Evolutionary conservation across 2,329 filamentous ascomycete genomes (phyloP).

Genomic region (Botrytis fragariae): DNA sequence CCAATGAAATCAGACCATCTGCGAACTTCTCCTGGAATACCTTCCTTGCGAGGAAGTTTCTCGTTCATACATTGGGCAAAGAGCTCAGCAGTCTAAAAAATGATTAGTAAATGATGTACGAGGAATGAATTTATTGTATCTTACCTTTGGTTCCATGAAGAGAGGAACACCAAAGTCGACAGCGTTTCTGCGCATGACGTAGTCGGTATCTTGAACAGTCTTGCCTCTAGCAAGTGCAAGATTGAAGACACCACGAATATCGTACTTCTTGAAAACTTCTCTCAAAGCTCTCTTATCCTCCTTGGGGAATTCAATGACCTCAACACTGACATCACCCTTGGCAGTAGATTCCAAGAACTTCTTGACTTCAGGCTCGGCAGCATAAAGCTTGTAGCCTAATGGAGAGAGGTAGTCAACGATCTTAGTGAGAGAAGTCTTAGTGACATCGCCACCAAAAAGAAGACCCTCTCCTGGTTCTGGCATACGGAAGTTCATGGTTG

Average conservation of each 20-base stretch:
- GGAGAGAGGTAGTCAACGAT: conserved; percentile 86
- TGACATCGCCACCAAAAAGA: conserved; percentile 83
- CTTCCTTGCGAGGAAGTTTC: conserved; percentile 86
- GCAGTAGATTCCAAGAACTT: conserved; percentile 70
- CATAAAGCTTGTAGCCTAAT: conserved; percentile 91
- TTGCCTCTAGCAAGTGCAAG: conserved; percentile 79
- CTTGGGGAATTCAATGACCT: conserved; percentile 95
- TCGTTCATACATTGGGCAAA: conserved; percentile 97
- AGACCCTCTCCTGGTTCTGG: conserved; percentile 93
- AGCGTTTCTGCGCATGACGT: conserved; percentile 96
- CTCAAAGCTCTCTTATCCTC: conserved; percentile 92
- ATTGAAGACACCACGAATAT: conserved; percentile 96
- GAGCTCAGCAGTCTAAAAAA: conserved; percentile 78
- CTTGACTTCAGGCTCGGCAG: conserved; percentile 80
- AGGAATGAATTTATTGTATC: conserved; percentile 27
- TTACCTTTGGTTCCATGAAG: conserved; percentile 96
- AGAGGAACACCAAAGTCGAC: conserved; percentile 97
- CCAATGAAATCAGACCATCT: conserved; percentile 96
- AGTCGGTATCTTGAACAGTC: conserved; percentile 87
- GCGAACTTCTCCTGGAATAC: conserved; percentile 86
- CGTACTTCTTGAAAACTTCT: conserved; percentile 94
- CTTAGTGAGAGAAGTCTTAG: conserved; percentile 66
- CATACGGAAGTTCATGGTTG: conserved; percentile 98
- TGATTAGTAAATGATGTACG: conserved; percentile 15
- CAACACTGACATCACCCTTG: conserved; percentile 67